These are phyloP conservation scores for Oryza meyeriana DNA, from an alignment of 176 grass and related monocot species.

Conservation along the genomic window DNA sequence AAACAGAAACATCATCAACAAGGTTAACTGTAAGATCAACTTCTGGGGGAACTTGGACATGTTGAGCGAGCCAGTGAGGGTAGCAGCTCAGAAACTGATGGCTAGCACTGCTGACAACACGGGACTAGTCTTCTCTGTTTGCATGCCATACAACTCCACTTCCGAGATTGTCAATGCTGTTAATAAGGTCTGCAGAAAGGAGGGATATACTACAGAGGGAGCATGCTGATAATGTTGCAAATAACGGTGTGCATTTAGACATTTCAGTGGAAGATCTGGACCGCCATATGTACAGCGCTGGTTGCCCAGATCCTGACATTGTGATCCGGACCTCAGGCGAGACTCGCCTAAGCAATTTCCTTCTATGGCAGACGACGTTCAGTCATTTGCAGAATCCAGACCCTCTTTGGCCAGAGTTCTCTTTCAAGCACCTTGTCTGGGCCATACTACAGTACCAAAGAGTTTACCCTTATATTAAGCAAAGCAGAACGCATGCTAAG, in stretches of 20 bases:
- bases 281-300: slow-evolving; percentile 46
- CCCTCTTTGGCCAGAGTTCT: slow-evolving; percentile 71
- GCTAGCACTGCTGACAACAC: slow-evolving; percentile 55
- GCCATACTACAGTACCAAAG: slow-evolving; percentile 66
- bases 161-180: slow-evolving; percentile 71
- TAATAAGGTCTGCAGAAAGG: slow-evolving; percentile 36
- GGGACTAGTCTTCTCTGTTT: slow-evolving; percentile 62
- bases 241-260: background rate
- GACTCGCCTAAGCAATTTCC: slow-evolving; percentile 82
- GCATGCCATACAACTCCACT: slow-evolving; percentile 76
- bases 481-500: slow-evolving; percentile 31
- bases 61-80: slow-evolving; percentile 44
- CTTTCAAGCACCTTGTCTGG: slow-evolving; percentile 56
- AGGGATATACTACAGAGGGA: slow-evolving; percentile 24
- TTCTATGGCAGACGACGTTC: slow-evolving; percentile 73
- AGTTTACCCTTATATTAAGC: slow-evolving; percentile 51
- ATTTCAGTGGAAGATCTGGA: slow-evolving; percentile 64
- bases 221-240: background rate
- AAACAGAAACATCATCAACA: slow-evolving; percentile 53
- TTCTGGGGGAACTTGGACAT: slow-evolving; percentile 79
- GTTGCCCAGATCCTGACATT: slow-evolving; percentile 69
- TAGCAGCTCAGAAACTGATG: slow-evolving; percentile 61
- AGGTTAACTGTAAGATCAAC: slow-evolving; percentile 56
- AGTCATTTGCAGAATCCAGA: slow-evolving; percentile 69
- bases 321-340: slow-evolving; percentile 79